Base-by-base conservation (phyloP, 768 basidiomycete genomes). In the Xerocomus spinulosus region DNA sequence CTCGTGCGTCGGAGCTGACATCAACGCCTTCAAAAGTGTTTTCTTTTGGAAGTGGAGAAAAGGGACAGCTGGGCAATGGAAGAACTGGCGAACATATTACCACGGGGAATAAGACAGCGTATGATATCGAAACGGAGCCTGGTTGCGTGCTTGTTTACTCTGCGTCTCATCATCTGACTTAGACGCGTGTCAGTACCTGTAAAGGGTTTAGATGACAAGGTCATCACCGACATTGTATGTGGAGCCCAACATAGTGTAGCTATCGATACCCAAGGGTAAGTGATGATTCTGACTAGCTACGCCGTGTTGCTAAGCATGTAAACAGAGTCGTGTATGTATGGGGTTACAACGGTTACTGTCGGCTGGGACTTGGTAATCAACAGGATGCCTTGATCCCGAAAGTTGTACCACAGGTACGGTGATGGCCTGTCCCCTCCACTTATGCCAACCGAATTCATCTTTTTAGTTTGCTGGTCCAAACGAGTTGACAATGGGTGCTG, bases 61-160 rank as follows among this genome's bases (percentile, higher is more conserved):
- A 90, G 49, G 95, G 95, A 1, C 94, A 96, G 55, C 73, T 97
- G 0, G 95, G 92, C 0, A 94, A 92, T 63, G 95, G 94, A 15
- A 81, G 81, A 53, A 94, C 92, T 0, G 92, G 94, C n/a, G 92
- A 95, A 67, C 80, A 90, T 29, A 89, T 95, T 49, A 79, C 84
- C 9, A 85, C 87, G 1, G 88, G 87, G 17, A 90, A 90, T 57
- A 92, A 92, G 68, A 81, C 83, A 0, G 82, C 79, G 10, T 95
- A 79, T 58, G 93, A 95, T 59, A 76, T 87, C 17, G 84, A 91
- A 56, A 68, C 72, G 28, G 74, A 80, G 9, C 88, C 89, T 21
- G 71, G 89, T 67, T 87, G 57, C 55, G 75, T 54, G 25, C 21
- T 49, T 46, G 25, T 50, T 24, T 46, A 39, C 45, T 35, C 15